A percentile compares a stretch with the other conserved stretches of the same genome.
These are phyloP conservation scores for Schizonepeta tenuifolia DNA, from an alignment of 257 asterid genomes.

Conservation along the genomic window DNA sequence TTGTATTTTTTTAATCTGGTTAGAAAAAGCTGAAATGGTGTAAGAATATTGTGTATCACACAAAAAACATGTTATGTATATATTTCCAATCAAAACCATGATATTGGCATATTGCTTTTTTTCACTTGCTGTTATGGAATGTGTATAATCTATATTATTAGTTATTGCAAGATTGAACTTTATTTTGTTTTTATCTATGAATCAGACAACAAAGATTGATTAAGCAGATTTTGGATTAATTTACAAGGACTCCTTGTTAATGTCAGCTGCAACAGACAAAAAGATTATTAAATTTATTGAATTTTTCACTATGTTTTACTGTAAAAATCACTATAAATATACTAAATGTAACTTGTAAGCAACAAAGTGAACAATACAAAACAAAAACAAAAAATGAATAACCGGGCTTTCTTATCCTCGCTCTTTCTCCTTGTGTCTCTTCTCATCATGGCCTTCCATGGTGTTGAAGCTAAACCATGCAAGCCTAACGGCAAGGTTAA, in stretches of 20 bases:
- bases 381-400: constrained; percentile 23
- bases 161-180: too few relatives aligned
- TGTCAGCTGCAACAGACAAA: constrained; percentile 19
- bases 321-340: too few relatives aligned
- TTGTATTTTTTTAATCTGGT: neutral
- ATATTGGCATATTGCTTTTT: too few relatives aligned
- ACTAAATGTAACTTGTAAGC: neutral
- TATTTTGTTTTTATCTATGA: neutral
- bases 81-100: too few relatives aligned
- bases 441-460: neutral
- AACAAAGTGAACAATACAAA: neutral
- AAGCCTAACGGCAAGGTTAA: constrained; percentile 41
- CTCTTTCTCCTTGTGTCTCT: constrained; percentile 25
- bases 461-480: constrained; percentile 28
- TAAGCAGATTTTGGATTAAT: neutral
- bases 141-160: too few relatives aligned
- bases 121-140: too few relatives aligned
- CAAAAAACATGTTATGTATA: too few relatives aligned
- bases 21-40: neutral
- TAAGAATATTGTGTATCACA: neutral
- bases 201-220: neutral
- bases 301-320: too few relatives aligned
- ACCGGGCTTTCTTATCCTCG: neutral
- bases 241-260: constrained; percentile 4
- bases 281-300: constrained; percentile 17